Conservation (phyloP, 1,284 basidiomycete genomes). For the Marasmius sp. region DNA sequence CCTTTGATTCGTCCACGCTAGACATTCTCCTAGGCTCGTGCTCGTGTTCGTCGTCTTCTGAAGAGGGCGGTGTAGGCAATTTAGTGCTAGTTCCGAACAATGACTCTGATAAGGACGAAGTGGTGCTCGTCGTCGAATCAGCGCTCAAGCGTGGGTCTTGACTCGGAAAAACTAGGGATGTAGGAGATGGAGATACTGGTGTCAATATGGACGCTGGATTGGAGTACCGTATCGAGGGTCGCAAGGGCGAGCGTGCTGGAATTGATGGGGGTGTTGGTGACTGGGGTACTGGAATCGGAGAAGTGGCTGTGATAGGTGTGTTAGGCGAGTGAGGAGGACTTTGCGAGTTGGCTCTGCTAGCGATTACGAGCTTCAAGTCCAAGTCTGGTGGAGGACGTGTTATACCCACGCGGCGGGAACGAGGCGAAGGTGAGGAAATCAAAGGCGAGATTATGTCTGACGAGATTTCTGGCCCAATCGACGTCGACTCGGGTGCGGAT, state of each 20-base stretch:
- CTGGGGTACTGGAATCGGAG: constrained; percentile 19
- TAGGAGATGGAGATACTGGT: neutral
- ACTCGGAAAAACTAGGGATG: too few relatives aligned
- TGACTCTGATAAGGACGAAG: constrained; percentile 7
- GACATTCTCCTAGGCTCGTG: constrained; percentile 16
- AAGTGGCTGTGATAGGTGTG: constrained; percentile 9
- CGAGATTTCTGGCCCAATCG: too few relatives aligned
- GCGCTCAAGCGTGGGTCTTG: too few relatives aligned
- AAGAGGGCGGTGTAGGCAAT: constrained; percentile 23
- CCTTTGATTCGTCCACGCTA: constrained; percentile 10
- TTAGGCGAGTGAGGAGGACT: neutral
- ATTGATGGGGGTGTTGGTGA: constrained; percentile 20
- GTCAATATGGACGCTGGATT: constrained; percentile 18
- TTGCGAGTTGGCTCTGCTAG: too few relatives aligned
- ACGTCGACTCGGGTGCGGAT: too few relatives aligned
- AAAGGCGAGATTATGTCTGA: too few relatives aligned
- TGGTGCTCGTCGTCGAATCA: too few relatives aligned
- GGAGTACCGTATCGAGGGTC: constrained; percentile 28
- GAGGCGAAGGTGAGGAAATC: neutral
- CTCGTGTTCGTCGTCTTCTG: constrained; percentile 27
- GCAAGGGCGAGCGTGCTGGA: constrained; percentile 37
- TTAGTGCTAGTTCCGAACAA: constrained; percentile 13
- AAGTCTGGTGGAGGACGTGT: constrained; percentile 23
- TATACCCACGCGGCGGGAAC: constrained; percentile 13
- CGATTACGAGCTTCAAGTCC: constrained; percentile 4